Base-by-base conservation (phyloP, 768 basidiomycete species). In the Tricholoma flavovirens region DNA sequence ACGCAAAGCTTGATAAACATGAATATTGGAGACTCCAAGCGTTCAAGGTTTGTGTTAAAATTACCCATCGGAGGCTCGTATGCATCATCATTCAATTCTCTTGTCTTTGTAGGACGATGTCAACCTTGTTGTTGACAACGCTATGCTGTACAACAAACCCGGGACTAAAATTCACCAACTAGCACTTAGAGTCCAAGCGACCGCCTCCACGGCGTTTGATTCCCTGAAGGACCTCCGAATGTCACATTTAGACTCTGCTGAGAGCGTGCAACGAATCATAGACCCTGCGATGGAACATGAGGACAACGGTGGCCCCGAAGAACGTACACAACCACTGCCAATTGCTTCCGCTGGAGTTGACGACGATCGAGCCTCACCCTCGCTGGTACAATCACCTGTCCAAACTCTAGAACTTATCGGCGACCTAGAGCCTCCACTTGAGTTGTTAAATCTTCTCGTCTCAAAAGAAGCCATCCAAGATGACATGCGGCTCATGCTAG, bases 51-150 rank as follows among this genome's bases (percentile, higher is more conserved):
- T 14, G 72, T 2, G 4, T n/a, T n/a, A n/a, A n/a, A n/a, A n/a
- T n/a, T n/a, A n/a, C n/a, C n/a, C n/a, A n/a, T n/a, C n/a, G n/a
- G n/a, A n/a, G n/a, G n/a, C n/a, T n/a, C n/a, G n/a, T n/a, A n/a
- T n/a, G n/a, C n/a, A n/a, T n/a, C n/a, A n/a, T 51, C 9, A 21
- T 32, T 15, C 12, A 10, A 22, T 19, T 30, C 32, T 19, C 42
- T 29, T 14, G n/a, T 21, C 14, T 24, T 57, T 59, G 55, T 46
- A 93, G 91, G 75, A 81, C 51, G 96, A 99, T 66, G 73, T 94
- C n/a, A 71, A 81, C 32, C 81, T 98, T 14, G 92, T 98, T 14
- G 70, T 92, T 24, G 76, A 83, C 55, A 99, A 98, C 62, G 95
- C 95, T 1, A 79, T 90, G 43, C 68, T 82, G 6, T 99, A 98